Evolutionary conservation across 176 grass and related monocot genomes (phyloP).

Genomic region (Juncus inflexus): DNA sequence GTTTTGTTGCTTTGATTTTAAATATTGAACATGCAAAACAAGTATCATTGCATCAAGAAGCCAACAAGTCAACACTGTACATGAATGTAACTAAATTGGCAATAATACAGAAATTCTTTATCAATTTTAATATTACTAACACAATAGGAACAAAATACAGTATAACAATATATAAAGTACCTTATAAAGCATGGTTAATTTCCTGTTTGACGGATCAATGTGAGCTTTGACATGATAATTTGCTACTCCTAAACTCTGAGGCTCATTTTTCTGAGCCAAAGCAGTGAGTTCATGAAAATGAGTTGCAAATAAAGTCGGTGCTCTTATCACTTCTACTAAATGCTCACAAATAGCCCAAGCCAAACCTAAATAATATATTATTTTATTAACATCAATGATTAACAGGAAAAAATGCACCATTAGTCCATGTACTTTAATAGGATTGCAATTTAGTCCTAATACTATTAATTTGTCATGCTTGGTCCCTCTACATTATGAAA

Average conservation of each 20-base stretch:
- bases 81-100: background rate
- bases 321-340: slow-evolving; percentile 85
- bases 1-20: background rate
- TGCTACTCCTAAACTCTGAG: slow-evolving; percentile 52
- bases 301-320: slow-evolving; percentile 89
- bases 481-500: no score
- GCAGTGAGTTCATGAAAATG: slow-evolving; percentile 98
- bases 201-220: slow-evolving; percentile 82
- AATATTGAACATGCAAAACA: slow-evolving; percentile 17
- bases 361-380: slow-evolving; percentile 41
- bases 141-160: background rate
- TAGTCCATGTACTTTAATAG: no score
- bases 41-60: slow-evolving; percentile 1
- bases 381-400: no score
- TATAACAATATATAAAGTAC: slow-evolving; percentile 30
- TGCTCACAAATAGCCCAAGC: slow-evolving; percentile 99
- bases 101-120: background rate
- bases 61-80: slow-evolving; percentile 18
- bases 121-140: background rate
- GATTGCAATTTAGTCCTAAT: no score
- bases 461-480: no score
- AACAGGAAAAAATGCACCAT: no score
- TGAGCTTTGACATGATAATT: slow-evolving; percentile 99
- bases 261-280: slow-evolving; percentile 51
- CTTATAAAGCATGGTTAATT: slow-evolving; percentile 99